phyloP scores from a whole-genome alignment of 805 yeast species.

The Wickerhamiella azymoides region DNA sequence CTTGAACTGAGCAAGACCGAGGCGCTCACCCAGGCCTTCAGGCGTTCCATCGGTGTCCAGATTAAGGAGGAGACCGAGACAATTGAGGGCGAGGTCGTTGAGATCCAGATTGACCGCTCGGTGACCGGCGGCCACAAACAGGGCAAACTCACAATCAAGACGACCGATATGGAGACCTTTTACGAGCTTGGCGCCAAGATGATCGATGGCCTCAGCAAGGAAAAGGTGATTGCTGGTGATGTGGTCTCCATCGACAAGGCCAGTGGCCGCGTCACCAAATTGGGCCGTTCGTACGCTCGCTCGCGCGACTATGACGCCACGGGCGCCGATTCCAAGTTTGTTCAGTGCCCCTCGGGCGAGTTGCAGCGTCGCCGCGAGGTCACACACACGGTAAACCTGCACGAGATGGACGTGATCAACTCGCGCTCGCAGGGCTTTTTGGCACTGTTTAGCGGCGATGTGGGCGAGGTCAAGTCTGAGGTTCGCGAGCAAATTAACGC shows the following conservation, averaged over 20 bases:
- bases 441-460: conserved; percentile 89
- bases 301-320: conserved; percentile 97
- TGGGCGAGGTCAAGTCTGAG: conserved; percentile 94
- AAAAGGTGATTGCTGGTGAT: conserved; percentile 94
- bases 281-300: conserved; percentile 91
- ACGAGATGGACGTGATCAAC: conserved; percentile 94
- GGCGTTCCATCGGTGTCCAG: conserved; percentile 88
- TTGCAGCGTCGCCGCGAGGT: conserved; percentile 89
- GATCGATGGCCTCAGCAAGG: conserved; percentile 89
- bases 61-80: conserved; percentile 95
- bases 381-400: conserved; percentile 94
- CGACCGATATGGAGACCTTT: conserved; percentile 97
- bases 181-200: conserved; percentile 88
- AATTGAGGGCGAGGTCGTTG: conserved; percentile 98
- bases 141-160: conserved; percentile 91
- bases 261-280: conserved; percentile 81
- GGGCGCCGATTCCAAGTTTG: conserved; percentile 97
- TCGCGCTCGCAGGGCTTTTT: conserved; percentile 96
- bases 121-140: conserved; percentile 97
- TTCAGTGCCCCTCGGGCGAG: conserved; percentile 98
- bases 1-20: conserved; percentile 91
- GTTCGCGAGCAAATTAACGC: conserved; percentile 93
- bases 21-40: conserved; percentile 88
- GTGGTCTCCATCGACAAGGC: conserved; percentile 92
- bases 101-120: conserved; percentile 84